phyloP scores from a whole-genome alignment of 148 eudicot species.

The Camellia granthamiana region DNA sequence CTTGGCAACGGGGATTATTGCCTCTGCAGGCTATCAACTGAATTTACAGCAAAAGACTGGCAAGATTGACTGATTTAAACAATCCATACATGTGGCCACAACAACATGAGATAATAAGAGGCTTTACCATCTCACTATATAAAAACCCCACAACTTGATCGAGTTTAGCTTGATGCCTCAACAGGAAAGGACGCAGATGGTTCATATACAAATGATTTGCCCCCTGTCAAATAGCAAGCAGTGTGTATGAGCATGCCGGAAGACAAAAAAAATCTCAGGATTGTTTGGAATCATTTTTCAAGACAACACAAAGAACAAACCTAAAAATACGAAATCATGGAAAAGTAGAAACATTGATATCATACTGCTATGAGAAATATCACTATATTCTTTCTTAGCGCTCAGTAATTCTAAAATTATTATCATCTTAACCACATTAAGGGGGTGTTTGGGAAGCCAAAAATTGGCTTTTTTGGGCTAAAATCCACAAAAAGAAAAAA shows the following conservation, averaged over 20 bases:
- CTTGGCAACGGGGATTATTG: neutral
- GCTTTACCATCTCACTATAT: conserved; percentile 70
- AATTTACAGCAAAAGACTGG: neutral
- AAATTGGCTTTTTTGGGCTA: neutral
- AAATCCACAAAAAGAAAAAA: too few relatives aligned
- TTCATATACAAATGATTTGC: conserved; percentile 63
- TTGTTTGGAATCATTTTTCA: neutral
- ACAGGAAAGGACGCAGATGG: conserved; percentile 75
- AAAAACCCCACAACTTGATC: conserved; percentile 62
- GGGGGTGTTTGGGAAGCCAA: too few relatives aligned
- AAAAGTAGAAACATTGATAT: neutral
- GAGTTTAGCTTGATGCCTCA: conserved; percentile 77
- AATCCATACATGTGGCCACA: neutral
- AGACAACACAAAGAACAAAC: neutral
- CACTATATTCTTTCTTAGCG: neutral
- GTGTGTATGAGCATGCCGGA: neutral
- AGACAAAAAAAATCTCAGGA: neutral
- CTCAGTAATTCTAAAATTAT: neutral
- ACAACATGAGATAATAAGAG: conserved; percentile 2
- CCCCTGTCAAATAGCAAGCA: conserved; percentile 54
- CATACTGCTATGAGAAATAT: neutral
- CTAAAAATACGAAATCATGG: neutral
- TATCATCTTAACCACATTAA: neutral
- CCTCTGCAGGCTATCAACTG: neutral
- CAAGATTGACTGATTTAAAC: neutral